Evolutionary conservation across 2,329 filamentous ascomycete species (phyloP).

Genomic region (Dactylella cylindrospora): DNA sequence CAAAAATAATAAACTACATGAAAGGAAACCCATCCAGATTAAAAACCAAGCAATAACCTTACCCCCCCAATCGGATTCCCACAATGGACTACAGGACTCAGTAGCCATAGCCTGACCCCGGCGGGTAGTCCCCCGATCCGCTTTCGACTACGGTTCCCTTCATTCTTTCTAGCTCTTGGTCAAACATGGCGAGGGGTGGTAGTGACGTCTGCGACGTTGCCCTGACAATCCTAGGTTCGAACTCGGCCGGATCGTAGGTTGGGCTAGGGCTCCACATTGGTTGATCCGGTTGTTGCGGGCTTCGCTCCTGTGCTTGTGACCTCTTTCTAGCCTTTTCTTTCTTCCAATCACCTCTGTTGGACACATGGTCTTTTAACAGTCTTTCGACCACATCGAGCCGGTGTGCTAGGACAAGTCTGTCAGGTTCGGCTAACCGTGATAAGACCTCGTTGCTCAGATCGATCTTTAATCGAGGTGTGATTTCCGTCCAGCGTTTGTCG

Average conservation of each 20-base stretch:
- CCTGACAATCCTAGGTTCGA: slow-evolving; percentile 19
- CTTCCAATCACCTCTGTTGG: slow-evolving; percentile 38
- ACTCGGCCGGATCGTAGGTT: slow-evolving; percentile 27
- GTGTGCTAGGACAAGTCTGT: slow-evolving; percentile 29
- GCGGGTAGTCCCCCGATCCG: too few species aligned
- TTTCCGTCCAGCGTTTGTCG: slow-evolving; percentile 43
- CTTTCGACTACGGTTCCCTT: too few species aligned
- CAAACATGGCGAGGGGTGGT: slow-evolving; percentile 26
- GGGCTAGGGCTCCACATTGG: slow-evolving; percentile 7
- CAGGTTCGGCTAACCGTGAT: slow-evolving; percentile 28
- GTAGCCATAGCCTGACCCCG: too few species aligned
- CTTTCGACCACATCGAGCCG: slow-evolving; percentile 37
- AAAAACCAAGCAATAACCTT: too few species aligned
- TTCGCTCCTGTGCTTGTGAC: slow-evolving; percentile 14
- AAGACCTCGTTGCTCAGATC: slow-evolving; percentile 39
- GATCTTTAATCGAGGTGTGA: slow-evolving; percentile 41
- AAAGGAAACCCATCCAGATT: too few species aligned
- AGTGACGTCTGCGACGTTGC: slow-evolving; percentile 16
- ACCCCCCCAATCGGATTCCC: too few species aligned
- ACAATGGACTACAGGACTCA: too few species aligned
- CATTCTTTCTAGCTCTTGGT: slow-evolving; percentile 33
- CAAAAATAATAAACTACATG: too few species aligned
- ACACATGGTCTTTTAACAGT: slow-evolving; percentile 38
- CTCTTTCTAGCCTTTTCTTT: slow-evolving; percentile 39
- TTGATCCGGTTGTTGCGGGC: slow-evolving; percentile 19